These are phyloP conservation scores for Termitomyces sp. DNA, from an alignment of 768 basidiomycete species.

Conservation along the genomic window DNA sequence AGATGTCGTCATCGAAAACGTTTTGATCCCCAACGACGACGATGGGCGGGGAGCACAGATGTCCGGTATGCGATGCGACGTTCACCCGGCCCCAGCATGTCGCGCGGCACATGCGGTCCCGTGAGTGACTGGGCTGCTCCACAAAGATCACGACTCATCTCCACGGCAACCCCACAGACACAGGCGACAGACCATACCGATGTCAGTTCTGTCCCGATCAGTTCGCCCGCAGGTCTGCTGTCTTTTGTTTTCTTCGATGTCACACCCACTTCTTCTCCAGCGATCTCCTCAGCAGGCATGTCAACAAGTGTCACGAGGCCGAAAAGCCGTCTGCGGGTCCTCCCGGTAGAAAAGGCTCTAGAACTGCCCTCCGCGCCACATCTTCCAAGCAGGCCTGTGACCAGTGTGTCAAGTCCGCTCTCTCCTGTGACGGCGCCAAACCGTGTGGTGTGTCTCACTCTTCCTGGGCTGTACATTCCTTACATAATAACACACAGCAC, in stretches of 20 bases:
- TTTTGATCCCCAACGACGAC: not conserved
- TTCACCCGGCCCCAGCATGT: conserved; percentile 89
- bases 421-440: conserved; percentile 74
- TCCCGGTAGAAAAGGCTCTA: conserved; percentile 56
- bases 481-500: conserved; percentile 16
- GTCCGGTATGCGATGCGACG: conserved; percentile 80
- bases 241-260: not conserved
- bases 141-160: not conserved
- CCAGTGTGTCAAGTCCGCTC: conserved; percentile 68
- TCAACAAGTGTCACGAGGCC: conserved; percentile 81
- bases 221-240: conserved; percentile 69
- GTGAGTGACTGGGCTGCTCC: not conserved
- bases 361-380: conserved; percentile 39
- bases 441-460: conserved; percentile 53
- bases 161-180: conserved; percentile 44
- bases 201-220: conserved; percentile 85
- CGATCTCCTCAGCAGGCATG: conserved; percentile 77
- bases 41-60: conserved; percentile 82
- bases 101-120: conserved; percentile 71
- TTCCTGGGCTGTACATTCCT: too few species aligned
- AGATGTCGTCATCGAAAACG: conserved; percentile 1
- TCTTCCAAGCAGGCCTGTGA: conserved; percentile 71
- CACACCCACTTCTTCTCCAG: conserved; percentile 27
- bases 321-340: conserved; percentile 47
- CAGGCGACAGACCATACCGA: conserved; percentile 84